Evolutionary conservation across 2,329 filamentous ascomycete species (phyloP).

Genomic region (Fusarium stilboides): DNA sequence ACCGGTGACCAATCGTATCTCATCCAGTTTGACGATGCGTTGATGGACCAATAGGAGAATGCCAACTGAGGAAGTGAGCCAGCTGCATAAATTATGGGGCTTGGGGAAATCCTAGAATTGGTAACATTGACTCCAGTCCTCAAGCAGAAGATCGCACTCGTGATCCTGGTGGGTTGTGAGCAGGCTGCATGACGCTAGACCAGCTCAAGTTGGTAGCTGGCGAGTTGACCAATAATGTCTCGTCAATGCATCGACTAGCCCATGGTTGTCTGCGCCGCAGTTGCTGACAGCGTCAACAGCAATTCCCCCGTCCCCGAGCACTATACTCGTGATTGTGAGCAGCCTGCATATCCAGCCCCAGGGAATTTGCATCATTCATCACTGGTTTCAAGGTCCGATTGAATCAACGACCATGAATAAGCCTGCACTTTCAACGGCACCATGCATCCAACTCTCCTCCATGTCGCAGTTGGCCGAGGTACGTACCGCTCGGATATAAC

Average conservation of each 20-base stretch:
- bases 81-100: constrained; percentile 4
- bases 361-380: constrained; percentile 20
- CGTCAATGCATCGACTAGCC: neutral
- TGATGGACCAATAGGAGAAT: neutral
- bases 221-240: neutral
- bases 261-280: constrained; percentile 27
- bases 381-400: too few relatives aligned
- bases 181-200: constrained; percentile 33
- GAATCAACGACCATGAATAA: too few relatives aligned
- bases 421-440: neutral
- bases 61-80: constrained; percentile 6
- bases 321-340: constrained; percentile 47
- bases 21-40: too few relatives aligned
- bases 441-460: constrained; percentile 18
- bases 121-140: neutral
- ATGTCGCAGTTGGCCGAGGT: constrained; percentile 34
- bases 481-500: neutral
- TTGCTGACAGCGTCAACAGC: neutral
- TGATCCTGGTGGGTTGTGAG: constrained; percentile 20
- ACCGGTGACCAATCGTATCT: neutral
- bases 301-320: neutral
- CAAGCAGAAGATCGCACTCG: neutral
- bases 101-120: too few relatives aligned
- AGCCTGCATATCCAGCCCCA: constrained; percentile 52
- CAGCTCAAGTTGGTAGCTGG: neutral